A percentile compares a stretch with the other conserved stretches of the same genome.
These are phyloP conservation scores for Rugosomyces carneus DNA, from an alignment of 1,284 basidiomycete genomes.

Conservation along the genomic window DNA sequence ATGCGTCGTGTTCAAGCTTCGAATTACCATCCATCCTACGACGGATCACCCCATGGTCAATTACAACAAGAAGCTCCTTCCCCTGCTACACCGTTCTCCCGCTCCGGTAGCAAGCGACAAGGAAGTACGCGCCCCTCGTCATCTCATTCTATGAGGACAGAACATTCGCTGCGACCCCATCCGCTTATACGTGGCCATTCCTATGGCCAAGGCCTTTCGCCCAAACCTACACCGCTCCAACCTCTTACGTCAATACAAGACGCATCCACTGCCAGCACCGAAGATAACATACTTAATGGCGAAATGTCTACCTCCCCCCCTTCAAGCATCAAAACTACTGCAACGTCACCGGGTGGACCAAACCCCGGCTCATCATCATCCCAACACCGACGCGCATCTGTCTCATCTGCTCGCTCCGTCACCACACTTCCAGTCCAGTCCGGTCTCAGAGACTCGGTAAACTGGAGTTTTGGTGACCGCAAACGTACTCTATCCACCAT, in stretches of 20 bases:
- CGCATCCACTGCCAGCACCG: conserved; percentile 37
- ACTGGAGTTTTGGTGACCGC: conserved; percentile 42
- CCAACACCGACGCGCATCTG: conserved; percentile 51
- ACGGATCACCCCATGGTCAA: conserved; percentile 1
- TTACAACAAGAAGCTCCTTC: conserved; percentile 10
- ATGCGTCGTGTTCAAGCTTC: conserved; percentile 9
- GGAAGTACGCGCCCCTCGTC: conserved; percentile 53
- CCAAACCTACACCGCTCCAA: conserved; percentile 52
- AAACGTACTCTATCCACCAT: conserved; percentile 60
- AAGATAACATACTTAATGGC: conserved; percentile 30
- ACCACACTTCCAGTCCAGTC: conserved; percentile 50
- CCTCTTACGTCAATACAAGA: conserved; percentile 57
- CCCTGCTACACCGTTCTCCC: conserved; percentile 11
- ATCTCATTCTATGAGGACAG: conserved; percentile 46
- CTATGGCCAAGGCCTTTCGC: conserved; percentile 36
- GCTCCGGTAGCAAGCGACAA: conserved; percentile 22
- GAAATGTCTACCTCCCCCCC: conserved; percentile 29
- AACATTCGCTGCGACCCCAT: conserved; percentile 51
- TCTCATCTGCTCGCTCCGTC: conserved; percentile 58
- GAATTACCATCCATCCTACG: conserved; percentile 5
- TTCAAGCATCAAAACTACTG: conserved; percentile 25
- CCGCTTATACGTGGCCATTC: conserved; percentile 71
- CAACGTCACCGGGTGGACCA: conserved; percentile 20
- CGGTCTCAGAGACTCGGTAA: conserved; percentile 23
- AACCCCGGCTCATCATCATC: conserved; percentile 15